Evolutionary conservation across 495 filamentous ascomycete genomes (phyloP), one percentile per base, ranked within the genome.

Genomic region (Penicillium angulare): DNA sequence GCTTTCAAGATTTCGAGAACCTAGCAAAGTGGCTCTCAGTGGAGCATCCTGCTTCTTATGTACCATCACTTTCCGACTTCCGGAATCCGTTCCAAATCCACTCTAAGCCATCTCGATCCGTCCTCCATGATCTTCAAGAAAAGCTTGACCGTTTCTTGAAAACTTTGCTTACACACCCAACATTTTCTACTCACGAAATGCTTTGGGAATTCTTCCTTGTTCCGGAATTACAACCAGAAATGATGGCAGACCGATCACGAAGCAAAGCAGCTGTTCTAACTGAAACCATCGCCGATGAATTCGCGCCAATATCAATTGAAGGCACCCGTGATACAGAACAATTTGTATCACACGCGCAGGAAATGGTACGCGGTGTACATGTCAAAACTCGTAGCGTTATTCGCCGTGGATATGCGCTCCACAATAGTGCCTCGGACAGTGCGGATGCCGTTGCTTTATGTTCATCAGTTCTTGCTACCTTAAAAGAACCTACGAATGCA

Each of bases 171-270:
- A 75, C 82, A 0, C 95, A 99, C 61, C 87, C 95, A 3, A 97
- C 93, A 5, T 97, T 99, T 65, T 83, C 90, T 1, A 97, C 89
- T 0, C 95, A 97, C 62, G 95, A 99, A 73, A 88, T 97, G 79
- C 76, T 99, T 6, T 99, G 95, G 95, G 95, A 99, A 59, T 99
- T 99, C 71, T 95, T 99, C 68, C 80, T 99, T 2, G 92, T 97
- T 13, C 95, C 95, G 2, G 95, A 99, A 49, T 79, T 97, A 16
- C 90, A 96, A 58, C 80, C 88, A 3, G 83, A 91, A 13, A 86
- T 88, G 82, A 90, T 97, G 82, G 88, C 86, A 18, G 87, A 96
- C 63, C 81, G 95, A 22, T 93, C 87, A 53, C 84, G 81, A 32
- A 81, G 86, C 44, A 99, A 99, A 67, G 90, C 90, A 3, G 84